Conservation (phyloP, 768 basidiomycete genomes). For the Mycena pura region DNA sequence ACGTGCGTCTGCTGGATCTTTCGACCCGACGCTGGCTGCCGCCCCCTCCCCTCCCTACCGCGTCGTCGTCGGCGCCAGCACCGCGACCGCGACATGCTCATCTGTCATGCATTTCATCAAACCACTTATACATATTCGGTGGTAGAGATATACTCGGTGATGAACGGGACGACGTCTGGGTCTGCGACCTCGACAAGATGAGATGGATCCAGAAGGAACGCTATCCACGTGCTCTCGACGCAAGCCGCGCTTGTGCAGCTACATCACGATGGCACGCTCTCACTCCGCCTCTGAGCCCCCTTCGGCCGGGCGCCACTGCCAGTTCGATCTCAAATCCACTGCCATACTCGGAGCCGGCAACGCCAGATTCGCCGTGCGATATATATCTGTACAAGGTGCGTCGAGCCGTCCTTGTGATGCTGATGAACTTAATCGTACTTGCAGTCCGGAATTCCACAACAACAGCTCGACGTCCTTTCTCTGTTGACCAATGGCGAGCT, state of each 20-base stretch:
- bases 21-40: slow-evolving; percentile 16
- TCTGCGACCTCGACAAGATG: slow-evolving; percentile 18
- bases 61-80: background rate
- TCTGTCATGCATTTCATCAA: slow-evolving; percentile 13
- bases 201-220: slow-evolving; percentile 14
- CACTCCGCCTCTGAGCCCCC: background rate
- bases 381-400: slow-evolving; percentile 22
- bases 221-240: background rate
- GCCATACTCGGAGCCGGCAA: slow-evolving; percentile 15
- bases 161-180: slow-evolving; percentile 15
- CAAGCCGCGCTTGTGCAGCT: background rate
- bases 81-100: slow-evolving; percentile 18
- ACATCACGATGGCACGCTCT: slow-evolving; percentile 16
- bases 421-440: background rate
- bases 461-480: slow-evolving; percentile 12
- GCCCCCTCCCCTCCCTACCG: background rate
- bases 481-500: background rate
- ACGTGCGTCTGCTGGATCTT: slow-evolving; percentile 20
- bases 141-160: slow-evolving; percentile 13
- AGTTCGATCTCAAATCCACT: background rate
- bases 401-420: background rate
- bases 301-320: background rate
- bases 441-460: background rate
- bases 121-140: slow-evolving; percentile 19
- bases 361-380: background rate